Evolutionary conservation across 2,329 filamentous ascomycete genomes (phyloP).

Genomic region (Fusarium musae): DNA sequence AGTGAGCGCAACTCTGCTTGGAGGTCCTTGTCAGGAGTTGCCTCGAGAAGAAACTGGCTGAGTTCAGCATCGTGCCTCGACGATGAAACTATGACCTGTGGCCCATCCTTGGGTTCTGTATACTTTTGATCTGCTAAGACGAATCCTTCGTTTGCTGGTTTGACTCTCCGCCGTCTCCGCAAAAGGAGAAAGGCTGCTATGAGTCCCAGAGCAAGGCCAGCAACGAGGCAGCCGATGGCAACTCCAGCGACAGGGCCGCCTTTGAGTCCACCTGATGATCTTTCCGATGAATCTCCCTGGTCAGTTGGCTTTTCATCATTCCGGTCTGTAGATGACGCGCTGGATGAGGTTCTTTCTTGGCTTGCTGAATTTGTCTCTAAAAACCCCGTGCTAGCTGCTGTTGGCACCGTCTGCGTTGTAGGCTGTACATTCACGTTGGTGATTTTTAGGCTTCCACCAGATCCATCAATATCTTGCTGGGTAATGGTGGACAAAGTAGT

Average conservation of each 20-base stretch:
- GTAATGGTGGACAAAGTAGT: no score
- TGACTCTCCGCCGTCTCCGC: constrained; percentile 12
- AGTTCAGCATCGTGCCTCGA: constrained; percentile 41
- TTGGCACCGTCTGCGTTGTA: background rate
- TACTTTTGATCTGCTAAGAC: background rate
- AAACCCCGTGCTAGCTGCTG: background rate
- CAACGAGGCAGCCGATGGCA: constrained; percentile 46
- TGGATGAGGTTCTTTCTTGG: background rate
- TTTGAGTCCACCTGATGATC: background rate
- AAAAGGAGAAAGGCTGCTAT: constrained; percentile 45
- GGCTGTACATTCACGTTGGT: background rate
- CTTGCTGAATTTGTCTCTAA: background rate
- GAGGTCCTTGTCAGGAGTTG: constrained; percentile 52
- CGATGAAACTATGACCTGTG: constrained; percentile 17
- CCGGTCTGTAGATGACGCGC: background rate
- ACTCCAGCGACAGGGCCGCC: constrained; percentile 43
- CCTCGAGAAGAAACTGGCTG: constrained; percentile 51
- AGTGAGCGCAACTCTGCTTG: constrained; percentile 48
- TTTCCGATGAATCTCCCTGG: background rate
- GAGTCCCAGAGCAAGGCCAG: constrained; percentile 44
- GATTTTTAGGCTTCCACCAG: no score
- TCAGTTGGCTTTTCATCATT: no score
- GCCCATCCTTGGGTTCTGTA: constrained; percentile 3
- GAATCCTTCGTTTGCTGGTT: background rate
- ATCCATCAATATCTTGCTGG: no score